Percentiles rank a stretch among this genome's conserved stretches.
Conservation (phyloP, 225 moss, liverwort and hornwort species). For the Bryoerythrophyllum caledonicum region DNA sequence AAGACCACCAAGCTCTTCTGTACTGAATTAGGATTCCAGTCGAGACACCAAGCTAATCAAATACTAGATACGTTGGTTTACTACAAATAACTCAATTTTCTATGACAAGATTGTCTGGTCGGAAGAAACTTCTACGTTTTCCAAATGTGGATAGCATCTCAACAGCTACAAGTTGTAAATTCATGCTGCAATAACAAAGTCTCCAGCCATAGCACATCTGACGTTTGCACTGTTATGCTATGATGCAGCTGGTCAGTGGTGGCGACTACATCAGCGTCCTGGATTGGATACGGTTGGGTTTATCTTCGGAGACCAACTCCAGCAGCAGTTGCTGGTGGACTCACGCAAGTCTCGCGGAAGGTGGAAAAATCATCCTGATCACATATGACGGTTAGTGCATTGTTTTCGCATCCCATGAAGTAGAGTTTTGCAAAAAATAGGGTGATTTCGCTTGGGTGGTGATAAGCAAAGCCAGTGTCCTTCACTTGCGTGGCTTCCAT, state of each 20-base stretch:
- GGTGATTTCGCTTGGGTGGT: not conserved
- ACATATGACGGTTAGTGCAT: constrained; percentile 4
- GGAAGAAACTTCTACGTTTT: no score
- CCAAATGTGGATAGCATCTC: not conserved
- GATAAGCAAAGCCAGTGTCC: not conserved
- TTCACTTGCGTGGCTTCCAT: not conserved
- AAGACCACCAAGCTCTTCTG: no score
- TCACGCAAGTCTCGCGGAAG: constrained; percentile 34
- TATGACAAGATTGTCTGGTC: constrained; percentile 6
- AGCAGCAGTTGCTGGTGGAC: constrained; percentile 33
- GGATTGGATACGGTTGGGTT: constrained; percentile 73
- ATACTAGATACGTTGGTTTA: no score
- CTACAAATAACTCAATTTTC: not conserved
- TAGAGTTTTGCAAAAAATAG: not conserved
- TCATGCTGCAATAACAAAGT: not conserved
- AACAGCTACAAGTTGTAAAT: constrained; percentile 18
- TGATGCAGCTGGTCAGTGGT: constrained; percentile 90
- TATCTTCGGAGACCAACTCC: constrained; percentile 54
- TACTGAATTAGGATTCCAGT: no score
- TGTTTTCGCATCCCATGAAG: constrained; percentile 3
- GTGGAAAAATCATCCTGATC: constrained; percentile 21
- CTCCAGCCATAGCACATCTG: constrained; percentile 11
- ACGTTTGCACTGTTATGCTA: constrained; percentile 7
- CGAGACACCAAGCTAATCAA: no score
- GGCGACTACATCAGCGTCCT: constrained; percentile 79